Percentiles rank a stretch among this genome's conserved stretches.
Conservation (phyloP, 257 asterid genomes). For the Gentiana straminea region DNA sequence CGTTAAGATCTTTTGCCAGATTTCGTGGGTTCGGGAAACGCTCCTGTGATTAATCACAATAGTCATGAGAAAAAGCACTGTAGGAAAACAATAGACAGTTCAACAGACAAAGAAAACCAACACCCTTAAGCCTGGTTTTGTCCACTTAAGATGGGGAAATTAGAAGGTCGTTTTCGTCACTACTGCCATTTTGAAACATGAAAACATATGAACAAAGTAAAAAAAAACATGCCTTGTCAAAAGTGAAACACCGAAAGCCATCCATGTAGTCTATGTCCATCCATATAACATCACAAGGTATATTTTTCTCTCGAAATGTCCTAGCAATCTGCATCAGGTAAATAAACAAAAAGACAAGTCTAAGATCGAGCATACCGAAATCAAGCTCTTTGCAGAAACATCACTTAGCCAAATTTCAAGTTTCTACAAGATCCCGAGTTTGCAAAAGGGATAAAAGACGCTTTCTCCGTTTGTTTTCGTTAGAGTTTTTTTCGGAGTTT, state of each 20-base stretch:
- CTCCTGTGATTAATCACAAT: conserved; percentile 33
- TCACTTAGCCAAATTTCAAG: neutral
- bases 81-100: neutral
- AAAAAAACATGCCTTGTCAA: conserved; percentile 47
- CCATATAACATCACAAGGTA: conserved; percentile 99
- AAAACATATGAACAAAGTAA: too few species aligned
- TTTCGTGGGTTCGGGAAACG: conserved; percentile 75
- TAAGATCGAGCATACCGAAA: neutral
- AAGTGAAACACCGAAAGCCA: conserved; percentile 92
- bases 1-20: conserved; percentile 66
- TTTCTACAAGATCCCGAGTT: too few species aligned
- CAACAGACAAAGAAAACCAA: too few species aligned
- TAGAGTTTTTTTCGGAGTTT: too few species aligned
- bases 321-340: conserved; percentile 56
- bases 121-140: too few species aligned
- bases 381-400: neutral
- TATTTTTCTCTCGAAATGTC: conserved; percentile 74
- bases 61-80: neutral
- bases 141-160: too few species aligned
- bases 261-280: conserved; percentile 99
- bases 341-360: conserved; percentile 8
- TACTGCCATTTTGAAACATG: too few species aligned
- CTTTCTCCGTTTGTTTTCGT: too few species aligned
- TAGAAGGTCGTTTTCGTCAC: too few species aligned
- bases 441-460: too few species aligned